A percentile compares a stretch with the other conserved stretches of the same genome.
These are phyloP conservation scores for Lentinula boryana DNA, from an alignment of 768 basidiomycete genomes.

Conservation along the genomic window DNA sequence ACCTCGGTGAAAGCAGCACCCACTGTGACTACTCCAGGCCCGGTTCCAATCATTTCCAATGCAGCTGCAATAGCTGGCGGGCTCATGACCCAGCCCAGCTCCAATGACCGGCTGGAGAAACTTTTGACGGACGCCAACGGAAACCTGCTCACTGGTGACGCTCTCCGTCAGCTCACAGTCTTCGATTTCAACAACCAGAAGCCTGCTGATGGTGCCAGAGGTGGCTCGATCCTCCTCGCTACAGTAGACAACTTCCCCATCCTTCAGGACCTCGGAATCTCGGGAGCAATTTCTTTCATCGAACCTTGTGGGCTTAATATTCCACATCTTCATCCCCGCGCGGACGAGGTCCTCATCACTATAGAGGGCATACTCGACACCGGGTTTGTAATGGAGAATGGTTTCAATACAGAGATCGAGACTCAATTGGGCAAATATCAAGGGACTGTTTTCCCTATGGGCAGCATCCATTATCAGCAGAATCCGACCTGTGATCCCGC, in stretches of 20 bases:
- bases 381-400: background rate
- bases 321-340: constrained; percentile 28
- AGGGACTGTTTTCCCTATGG: background rate
- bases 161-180: background rate
- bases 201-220: background rate
- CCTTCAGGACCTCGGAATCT: constrained; percentile 6
- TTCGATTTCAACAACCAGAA: constrained; percentile 6
- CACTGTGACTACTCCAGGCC: background rate
- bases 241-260: constrained; percentile 14
- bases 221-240: constrained; percentile 11
- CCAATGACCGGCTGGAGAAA: constrained; percentile 9
- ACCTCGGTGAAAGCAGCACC: background rate
- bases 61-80: background rate
- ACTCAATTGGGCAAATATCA: constrained; percentile 8
- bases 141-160: constrained; percentile 4
- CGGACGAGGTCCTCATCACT: constrained; percentile 24
- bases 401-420: constrained; percentile 7
- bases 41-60: background rate
- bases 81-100: constrained; percentile 1
- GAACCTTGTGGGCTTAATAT: constrained; percentile 14
- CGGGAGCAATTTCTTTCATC: constrained; percentile 9
- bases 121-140: constrained; percentile 18
- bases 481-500: constrained; percentile 9
- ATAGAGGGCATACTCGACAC: constrained; percentile 19
- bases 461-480: constrained; percentile 11